These are phyloP conservation scores for Populus deltoides DNA, from an alignment of 345 rosid genomes.

Conservation along the genomic window DNA sequence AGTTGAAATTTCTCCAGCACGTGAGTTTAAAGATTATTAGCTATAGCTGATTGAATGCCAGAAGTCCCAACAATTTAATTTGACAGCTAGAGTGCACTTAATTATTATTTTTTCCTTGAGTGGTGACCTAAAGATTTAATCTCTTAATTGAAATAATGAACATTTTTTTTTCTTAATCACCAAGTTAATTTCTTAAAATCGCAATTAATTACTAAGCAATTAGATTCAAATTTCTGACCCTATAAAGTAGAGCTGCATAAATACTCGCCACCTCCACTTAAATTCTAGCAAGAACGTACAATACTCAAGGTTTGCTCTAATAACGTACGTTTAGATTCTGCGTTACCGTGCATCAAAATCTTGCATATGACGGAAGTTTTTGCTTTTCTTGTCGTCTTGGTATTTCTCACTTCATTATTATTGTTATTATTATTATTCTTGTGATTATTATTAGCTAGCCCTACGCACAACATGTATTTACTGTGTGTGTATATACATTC, in stretches of 20 bases:
- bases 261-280: not conserved
- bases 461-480: not conserved
- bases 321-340: not conserved
- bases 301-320: not conserved
- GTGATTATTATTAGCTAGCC: no score
- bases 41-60: not conserved
- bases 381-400: not conserved
- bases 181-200: no score
- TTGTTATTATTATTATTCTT: no score
- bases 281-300: not conserved
- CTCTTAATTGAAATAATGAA: no score
- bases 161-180: no score
- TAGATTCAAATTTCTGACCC: not conserved
- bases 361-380: not conserved
- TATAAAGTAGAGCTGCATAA: not conserved
- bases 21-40: not conserved
- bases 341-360: not conserved
- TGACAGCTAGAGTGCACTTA: not conserved
- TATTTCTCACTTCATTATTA: not conserved
- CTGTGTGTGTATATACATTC: not conserved
- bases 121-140: no score
- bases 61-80: not conserved
- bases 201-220: no score
- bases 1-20: not conserved
- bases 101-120: no score